phyloP scores from a whole-genome alignment of 2,329 filamentous ascomycete species.

The Fusarium anguioides region DNA sequence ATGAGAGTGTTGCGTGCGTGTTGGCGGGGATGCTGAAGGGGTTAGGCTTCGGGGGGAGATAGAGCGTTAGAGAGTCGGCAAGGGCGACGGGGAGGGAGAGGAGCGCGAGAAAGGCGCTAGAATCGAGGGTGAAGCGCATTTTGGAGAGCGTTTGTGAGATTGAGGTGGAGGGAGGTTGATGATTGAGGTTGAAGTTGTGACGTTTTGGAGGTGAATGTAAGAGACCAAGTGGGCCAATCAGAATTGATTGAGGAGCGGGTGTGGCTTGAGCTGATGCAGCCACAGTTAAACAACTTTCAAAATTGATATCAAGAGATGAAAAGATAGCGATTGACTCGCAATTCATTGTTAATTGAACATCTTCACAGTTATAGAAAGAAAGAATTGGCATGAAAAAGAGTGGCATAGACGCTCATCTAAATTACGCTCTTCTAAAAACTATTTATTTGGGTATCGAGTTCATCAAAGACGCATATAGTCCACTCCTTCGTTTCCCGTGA shows the following conservation, averaged over 20 bases:
- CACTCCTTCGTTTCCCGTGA: constrained; percentile 47
- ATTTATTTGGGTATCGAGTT: constrained; percentile 47
- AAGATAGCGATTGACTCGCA: too few species aligned
- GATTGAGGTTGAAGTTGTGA: constrained; percentile 31
- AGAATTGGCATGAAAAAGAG: constrained; percentile 30
- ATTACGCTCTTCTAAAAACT: constrained; percentile 42
- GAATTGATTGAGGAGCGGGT: not conserved
- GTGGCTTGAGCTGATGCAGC: constrained; percentile 38
- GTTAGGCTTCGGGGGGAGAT: constrained; percentile 61
- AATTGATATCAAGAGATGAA: not conserved
- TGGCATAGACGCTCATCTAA: constrained; percentile 41
- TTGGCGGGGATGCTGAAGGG: constrained; percentile 69
- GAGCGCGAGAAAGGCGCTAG: constrained; percentile 51
- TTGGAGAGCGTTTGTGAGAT: constrained; percentile 2
- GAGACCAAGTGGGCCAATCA: constrained; percentile 41
- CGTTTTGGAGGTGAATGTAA: constrained; percentile 38
- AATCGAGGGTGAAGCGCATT: constrained; percentile 53
- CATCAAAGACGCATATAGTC: constrained; percentile 47
- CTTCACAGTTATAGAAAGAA: too few species aligned
- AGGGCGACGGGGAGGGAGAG: constrained; percentile 49
- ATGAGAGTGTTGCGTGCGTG: constrained; percentile 71
- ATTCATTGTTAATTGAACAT: not conserved
- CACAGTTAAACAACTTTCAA: constrained; percentile 15
- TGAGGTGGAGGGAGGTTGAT: not conserved
- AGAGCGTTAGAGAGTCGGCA: constrained; percentile 55